Evolutionary conservation across 2,329 filamentous ascomycete genomes (phyloP), one percentile per base, ranked within the genome.

Genomic region (Coleophoma cylindrospora): DNA sequence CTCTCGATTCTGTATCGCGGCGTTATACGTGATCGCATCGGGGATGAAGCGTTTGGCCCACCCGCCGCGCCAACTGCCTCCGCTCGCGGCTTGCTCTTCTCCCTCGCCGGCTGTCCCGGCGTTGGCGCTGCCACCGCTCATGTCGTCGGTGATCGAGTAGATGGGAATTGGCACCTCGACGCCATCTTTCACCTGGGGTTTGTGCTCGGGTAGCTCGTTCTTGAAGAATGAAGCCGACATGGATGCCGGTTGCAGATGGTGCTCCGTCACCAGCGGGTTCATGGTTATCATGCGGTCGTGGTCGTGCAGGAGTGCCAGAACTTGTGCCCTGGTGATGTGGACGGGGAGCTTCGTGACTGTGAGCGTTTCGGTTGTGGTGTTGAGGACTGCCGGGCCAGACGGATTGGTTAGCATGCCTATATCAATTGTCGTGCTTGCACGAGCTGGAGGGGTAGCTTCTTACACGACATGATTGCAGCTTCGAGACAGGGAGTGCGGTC

Each of bases 241-340:
- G n/a, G 53, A 45, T 3, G 87, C 74, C 33, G 77, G 74, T 67
- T 88, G 87, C 40, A 75, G 74, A 52, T 82, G 77, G 54, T 87
- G 80, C 51, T 85, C 81, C 52, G 85, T 81, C 48, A 95, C 84
- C 46, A 95, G 77, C 1, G 90, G 89, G 68, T 95, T 95, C 52
- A 95, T 74, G 63, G 90, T 83, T 62, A 95, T 92, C 84, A 95
- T 94, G 58, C 81, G 81, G 47, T 76, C 65, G 69, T 92, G 87
- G 68, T 88, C 77, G 69, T 91, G 89, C 21, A 95, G 83, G 61
- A 89, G 86, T 48, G 80, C 73, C 54, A 95, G 64, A 45, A 87
- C 87, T 33, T 80, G 76, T 56, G 84, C 74, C 50, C 87, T 81
- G 40, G 81, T 75, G 54, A 92, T 78, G 60, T 75, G 73, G 4